Percentiles rank a stretch among this genome's conserved stretches.
Evolutionary conservation across 441 rosid species (phyloP).

Genomic region (Gossypium laxum): DNA sequence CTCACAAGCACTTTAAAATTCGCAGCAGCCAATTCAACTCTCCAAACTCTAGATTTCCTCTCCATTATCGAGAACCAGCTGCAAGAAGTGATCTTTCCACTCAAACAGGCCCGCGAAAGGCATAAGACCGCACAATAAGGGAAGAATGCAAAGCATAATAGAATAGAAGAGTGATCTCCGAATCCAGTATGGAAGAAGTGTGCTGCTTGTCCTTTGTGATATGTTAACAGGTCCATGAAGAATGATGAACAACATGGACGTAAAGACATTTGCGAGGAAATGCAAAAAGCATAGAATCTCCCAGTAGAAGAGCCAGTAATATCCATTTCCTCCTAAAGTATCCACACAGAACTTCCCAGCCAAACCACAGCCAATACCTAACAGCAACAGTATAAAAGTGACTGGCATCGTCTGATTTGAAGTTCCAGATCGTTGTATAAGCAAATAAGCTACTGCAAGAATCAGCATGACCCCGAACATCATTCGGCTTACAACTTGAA

Average conservation of each 20-base stretch:
- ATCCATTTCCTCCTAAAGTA: slow-evolving; percentile 69
- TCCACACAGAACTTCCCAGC: slow-evolving; percentile 75
- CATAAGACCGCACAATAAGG: slow-evolving; percentile 52
- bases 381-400: slow-evolving; percentile 50
- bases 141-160: slow-evolving; percentile 34
- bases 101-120: slow-evolving; percentile 61
- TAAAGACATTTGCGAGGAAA: slow-evolving; percentile 39
- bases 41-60: not conserved
- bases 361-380: slow-evolving; percentile 58
- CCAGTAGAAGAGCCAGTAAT: slow-evolving; percentile 64
- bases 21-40: not conserved
- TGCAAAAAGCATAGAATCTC: slow-evolving; percentile 55
- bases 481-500: slow-evolving; percentile 47
- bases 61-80: slow-evolving; percentile 22
- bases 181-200: slow-evolving; percentile 49
- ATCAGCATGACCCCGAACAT: slow-evolving; percentile 60
- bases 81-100: slow-evolving; percentile 59
- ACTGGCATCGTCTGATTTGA: slow-evolving; percentile 61
- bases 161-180: slow-evolving; percentile 40
- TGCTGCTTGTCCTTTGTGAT: slow-evolving; percentile 19
- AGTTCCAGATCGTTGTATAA: slow-evolving; percentile 51
- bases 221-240: slow-evolving; percentile 46
- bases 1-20: not conserved
- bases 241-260: slow-evolving; percentile 30
- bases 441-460: slow-evolving; percentile 37